Base-by-base conservation (phyloP, 371 early-diverging fungal species). In the Mortierella polycephala region DNA sequence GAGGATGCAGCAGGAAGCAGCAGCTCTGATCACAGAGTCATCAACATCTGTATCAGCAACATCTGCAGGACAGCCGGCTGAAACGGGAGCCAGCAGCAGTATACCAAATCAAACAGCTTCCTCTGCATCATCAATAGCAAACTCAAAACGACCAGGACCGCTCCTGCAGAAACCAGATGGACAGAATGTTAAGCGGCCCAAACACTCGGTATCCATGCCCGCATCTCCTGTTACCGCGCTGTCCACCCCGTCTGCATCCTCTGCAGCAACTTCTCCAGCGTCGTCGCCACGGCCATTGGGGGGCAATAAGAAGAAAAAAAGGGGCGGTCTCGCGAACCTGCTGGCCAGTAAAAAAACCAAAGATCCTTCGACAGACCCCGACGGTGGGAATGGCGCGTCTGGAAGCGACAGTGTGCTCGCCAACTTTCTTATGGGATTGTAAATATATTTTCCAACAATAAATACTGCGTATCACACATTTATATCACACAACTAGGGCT, bases 281-380 rank as follows among this genome's bases (percentile, higher is more conserved):
- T 67, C 64, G 23, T 76, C 76, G 7, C 76, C 67, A 10, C 66
- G 64, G 12, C 20, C 52, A 20, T 52, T 60, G 1, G 60, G 54
- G 18, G 57, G 55, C n/a, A 77, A 55, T 21, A 67, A 59, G 42
- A 77, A 72, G 65, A 77, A 77, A 64, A 77, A 77, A 65, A 77
- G 71, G 40, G 61, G 51, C 12, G 67, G 67, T 2, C 56, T 77
- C 11, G 68, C 72, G 1, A 58, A 45, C 14, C 40, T 77, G 16
- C 59, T 77, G 30, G 72, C 72, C 11, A 77, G 47, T 41, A 68
- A 77, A 49, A 77, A 71, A 20, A 47, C 69, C 3, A 68, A 68
- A 18, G 71, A 64, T 16, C n/a, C 72, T 9, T 46, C 68, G 8
- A 20, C 64, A 10, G 57, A 57, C 23, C 23, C 64, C 14, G 18